These are phyloP conservation scores for Didymella segeticola DNA, from an alignment of 2,329 filamentous ascomycete species.

Conservation along the genomic window DNA sequence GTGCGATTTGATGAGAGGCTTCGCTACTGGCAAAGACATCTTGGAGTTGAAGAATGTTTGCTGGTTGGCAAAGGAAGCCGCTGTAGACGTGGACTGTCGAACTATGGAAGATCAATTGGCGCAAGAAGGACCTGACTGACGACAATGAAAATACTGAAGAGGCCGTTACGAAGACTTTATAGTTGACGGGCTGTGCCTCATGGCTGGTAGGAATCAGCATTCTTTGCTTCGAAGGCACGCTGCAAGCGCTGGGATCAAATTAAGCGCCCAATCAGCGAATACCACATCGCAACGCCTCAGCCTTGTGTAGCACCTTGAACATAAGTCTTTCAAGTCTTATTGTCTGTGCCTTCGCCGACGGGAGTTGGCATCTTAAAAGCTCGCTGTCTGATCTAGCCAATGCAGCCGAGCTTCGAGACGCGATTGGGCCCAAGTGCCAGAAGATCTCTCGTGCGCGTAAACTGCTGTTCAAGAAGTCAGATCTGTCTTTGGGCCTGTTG, in stretches of 20 bases:
- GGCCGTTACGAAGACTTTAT: not conserved
- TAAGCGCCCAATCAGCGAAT: constrained; percentile 1
- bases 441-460: no score
- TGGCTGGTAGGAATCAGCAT: not conserved
- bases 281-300: constrained; percentile 2
- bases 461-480: not conserved
- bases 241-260: not conserved
- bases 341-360: not conserved
- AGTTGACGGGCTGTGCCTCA: constrained; percentile 1
- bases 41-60: not conserved
- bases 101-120: no score
- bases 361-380: no score
- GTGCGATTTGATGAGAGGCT: not conserved
- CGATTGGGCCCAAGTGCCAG: no score
- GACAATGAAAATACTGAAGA: no score
- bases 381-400: no score
- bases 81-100: no score
- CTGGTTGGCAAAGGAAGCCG: no score
- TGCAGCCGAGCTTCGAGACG: not conserved
- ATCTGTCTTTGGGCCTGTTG: not conserved
- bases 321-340: not conserved
- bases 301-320: not conserved
- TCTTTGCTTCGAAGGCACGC: not conserved
- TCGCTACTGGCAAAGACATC: not conserved
- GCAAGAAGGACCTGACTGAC: no score